A percentile compares a stretch with the other conserved stretches of the same genome.
phyloP scores from a whole-genome alignment of 2,329 filamentous ascomycete species.

The Talaromyces sp. region DNA sequence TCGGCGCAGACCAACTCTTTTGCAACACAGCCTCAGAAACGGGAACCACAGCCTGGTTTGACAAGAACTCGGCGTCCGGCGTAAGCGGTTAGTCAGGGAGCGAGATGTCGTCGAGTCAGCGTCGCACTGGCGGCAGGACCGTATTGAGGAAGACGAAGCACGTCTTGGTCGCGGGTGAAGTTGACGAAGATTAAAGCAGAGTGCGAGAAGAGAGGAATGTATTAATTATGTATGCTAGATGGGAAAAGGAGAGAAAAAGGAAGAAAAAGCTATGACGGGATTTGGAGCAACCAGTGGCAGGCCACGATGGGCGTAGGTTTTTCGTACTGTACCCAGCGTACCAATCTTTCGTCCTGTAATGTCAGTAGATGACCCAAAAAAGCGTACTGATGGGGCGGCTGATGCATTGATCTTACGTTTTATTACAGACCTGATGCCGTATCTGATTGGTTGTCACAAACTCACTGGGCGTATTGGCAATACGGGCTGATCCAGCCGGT shows the following conservation, averaged over 20 bases:
- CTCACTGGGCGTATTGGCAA: neutral
- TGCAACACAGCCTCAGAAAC: slow-evolving; percentile 9
- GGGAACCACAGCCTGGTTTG: slow-evolving; percentile 12
- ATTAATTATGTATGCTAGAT: neutral
- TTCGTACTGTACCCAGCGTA: neutral
- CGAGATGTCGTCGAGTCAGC: slow-evolving; percentile 8
- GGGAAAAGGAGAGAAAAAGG: slow-evolving; percentile 9
- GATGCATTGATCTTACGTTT: neutral
- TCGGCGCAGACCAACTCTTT: slow-evolving; percentile 1
- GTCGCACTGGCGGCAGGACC: slow-evolving; percentile 17
- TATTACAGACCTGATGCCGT: neutral
- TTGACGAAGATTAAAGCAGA: neutral
- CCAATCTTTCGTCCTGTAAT: neutral
- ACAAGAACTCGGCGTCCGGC: slow-evolving; percentile 8
- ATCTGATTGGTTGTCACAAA: neutral
- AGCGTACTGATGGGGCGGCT: slow-evolving; percentile 4
- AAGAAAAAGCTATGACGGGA: slow-evolving; percentile 14
- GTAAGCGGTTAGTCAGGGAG: slow-evolving; percentile 5
- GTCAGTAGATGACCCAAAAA: neutral
- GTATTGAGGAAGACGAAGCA: slow-evolving; percentile 12
- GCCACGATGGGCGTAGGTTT: neutral
- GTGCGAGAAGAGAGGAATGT: neutral
- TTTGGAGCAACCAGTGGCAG: slow-evolving; percentile 3
- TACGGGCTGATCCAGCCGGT: slow-evolving; percentile 3
- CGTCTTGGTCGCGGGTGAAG: slow-evolving; percentile 11